Conservation (phyloP, 352 stramenopile genomes). For the Pythium phragmitis region DNA sequence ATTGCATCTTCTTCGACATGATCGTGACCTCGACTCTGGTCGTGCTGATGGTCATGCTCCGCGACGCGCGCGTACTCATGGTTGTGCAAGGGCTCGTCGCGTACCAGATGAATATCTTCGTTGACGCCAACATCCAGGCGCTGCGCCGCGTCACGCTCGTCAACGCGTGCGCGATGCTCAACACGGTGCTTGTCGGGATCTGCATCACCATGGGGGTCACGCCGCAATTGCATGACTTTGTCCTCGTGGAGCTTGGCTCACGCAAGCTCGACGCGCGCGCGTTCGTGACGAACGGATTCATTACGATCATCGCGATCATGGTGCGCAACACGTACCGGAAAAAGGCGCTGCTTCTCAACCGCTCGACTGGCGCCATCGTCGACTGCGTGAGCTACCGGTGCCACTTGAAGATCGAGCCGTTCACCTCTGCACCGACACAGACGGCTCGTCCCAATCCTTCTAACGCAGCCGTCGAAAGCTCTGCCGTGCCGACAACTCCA, state of each 20-base stretch:
- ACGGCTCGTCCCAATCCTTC: background rate
- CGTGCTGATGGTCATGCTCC: conserved; percentile 9
- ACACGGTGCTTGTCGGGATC: background rate
- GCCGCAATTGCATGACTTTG: conserved; percentile 11
- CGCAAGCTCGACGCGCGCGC: conserved; percentile 7
- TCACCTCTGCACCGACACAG: background rate
- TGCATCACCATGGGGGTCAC: background rate
- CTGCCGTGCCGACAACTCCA: background rate
- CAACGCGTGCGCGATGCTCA: conserved; percentile 12
- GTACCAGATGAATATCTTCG: conserved; percentile 24
- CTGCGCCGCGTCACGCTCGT: conserved; percentile 15
- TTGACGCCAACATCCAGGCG: conserved; percentile 22
- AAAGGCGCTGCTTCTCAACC: conserved; percentile 1
- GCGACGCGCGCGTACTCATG: conserved; percentile 12
- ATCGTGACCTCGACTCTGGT: conserved; percentile 10
- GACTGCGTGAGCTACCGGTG: conserved; percentile 28
- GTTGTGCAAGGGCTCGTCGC: conserved; percentile 11
- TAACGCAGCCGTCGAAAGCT: background rate
- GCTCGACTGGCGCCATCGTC: conserved; percentile 15
- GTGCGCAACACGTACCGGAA: conserved; percentile 23
- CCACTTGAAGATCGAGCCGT: conserved; percentile 1
- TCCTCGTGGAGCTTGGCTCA: background rate
- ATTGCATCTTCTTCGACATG: conserved; percentile 19
- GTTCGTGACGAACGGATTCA: conserved; percentile 21
- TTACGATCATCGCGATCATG: conserved; percentile 20